A percentile compares a stretch with the other conserved stretches of the same genome.
phyloP scores from a whole-genome alignment of 768 basidiomycete species.

The Xerocomellus intermedius region DNA sequence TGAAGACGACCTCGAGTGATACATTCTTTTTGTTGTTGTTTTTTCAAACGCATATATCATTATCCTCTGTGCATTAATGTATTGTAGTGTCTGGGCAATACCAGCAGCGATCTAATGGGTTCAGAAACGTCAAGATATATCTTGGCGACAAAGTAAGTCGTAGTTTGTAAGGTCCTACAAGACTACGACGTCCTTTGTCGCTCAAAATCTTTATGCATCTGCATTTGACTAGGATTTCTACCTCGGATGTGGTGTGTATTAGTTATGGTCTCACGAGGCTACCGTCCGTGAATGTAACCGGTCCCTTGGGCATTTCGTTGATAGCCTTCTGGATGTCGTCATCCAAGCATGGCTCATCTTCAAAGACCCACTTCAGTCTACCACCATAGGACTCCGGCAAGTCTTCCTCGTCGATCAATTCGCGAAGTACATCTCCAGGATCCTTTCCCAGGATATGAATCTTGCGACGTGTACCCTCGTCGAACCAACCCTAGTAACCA shows the following conservation, averaged over 20 bases:
- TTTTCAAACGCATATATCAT: slow-evolving; percentile 23
- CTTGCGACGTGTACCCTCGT: slow-evolving; percentile 74
- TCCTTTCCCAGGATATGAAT: slow-evolving; percentile 71
- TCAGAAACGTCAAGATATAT: not conserved
- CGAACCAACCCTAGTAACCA: slow-evolving; percentile 65
- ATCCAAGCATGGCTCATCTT: slow-evolving; percentile 67
- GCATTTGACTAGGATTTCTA: not conserved
- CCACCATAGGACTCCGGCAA: slow-evolving; percentile 78
- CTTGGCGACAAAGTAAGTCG: not conserved
- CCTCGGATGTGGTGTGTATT: no score
- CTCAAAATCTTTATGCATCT: no score
- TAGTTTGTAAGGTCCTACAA: no score
- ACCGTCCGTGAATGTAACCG: slow-evolving; percentile 50
- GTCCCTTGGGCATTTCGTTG: slow-evolving; percentile 54
- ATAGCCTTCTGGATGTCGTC: slow-evolving; percentile 46
- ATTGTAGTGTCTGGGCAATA: slow-evolving; percentile 21
- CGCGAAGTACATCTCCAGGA: slow-evolving; percentile 49
- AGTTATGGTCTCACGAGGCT: slow-evolving; percentile 29
- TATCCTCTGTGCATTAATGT: slow-evolving; percentile 29
- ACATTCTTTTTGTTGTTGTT: not conserved
- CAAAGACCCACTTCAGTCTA: slow-evolving; percentile 65
- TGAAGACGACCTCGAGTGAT: slow-evolving; percentile 44
- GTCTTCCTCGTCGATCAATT: slow-evolving; percentile 46
- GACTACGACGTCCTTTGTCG: not conserved
- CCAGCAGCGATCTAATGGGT: slow-evolving; percentile 12